Evolutionary conservation across 345 rosid genomes (phyloP).

Genomic region (Linum trigynum): DNA sequence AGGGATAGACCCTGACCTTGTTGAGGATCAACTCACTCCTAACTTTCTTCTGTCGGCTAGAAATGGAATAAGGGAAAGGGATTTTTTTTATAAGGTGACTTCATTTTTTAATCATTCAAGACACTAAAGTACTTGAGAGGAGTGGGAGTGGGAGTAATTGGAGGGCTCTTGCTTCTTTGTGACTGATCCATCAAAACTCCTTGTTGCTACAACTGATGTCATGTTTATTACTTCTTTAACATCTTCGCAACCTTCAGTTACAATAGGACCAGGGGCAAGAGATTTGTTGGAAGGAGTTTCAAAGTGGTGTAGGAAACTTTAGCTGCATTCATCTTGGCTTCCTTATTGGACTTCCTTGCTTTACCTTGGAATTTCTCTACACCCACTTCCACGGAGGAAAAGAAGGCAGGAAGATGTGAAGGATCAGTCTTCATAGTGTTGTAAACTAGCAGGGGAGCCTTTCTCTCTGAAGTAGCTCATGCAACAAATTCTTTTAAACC

Average conservation of each 20-base stretch:
- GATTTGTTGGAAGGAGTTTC: neutral
- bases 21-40: conserved; percentile 19
- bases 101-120: no score
- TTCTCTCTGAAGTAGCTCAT: conserved; percentile 23
- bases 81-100: no score
- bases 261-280: neutral
- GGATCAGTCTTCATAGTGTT: conserved; percentile 14
- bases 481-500: conserved; percentile 27
- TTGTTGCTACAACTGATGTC: neutral
- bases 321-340: conserved; percentile 28
- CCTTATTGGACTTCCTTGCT: conserved; percentile 23
- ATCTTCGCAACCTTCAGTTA: neutral
- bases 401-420: conserved; percentile 20
- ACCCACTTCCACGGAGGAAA: conserved; percentile 21
- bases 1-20: conserved; percentile 20
- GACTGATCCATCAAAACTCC: neutral
- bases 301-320: conserved; percentile 20
- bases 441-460: conserved; percentile 13
- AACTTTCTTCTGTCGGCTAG: neutral
- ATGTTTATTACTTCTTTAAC: no score
- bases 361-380: conserved; percentile 17
- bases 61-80: no score
- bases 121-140: no score
- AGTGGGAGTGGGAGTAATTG: no score
- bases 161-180: neutral